Base-by-base conservation (phyloP, 495 filamentous ascomycete species). In the Aspergillus diversus region DNA sequence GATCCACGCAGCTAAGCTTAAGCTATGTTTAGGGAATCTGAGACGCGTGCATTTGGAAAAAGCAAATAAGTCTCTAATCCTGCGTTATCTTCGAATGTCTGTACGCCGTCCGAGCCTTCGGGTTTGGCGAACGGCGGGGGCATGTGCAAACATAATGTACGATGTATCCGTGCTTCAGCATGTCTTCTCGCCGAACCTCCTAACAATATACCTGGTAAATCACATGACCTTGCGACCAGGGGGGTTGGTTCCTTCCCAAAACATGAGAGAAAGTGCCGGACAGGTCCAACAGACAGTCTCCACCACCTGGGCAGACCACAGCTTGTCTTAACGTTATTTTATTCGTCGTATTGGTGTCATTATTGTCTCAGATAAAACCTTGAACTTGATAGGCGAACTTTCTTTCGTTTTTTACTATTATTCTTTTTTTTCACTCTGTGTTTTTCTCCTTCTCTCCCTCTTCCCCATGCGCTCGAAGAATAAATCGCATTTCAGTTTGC, bases 1-100 rank as follows among this genome's bases (percentile, higher is more conserved):
- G 59, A 62, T 61, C 65, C 69, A 65, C 64, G 63, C 65, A 65
- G 58, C 66, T 69, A 71, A 71, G 64, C 62, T 69, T 71, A 71
- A 71, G 66, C 66, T 71, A 65, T 69, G 65, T 69, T 72, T 69
- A 63, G 62, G 63, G 59, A 66, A 35, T 46, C 37, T 21, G 61
- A 60, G 61, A 60, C 46, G 51, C 57, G 62, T 65, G 59, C 50
- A 66, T 57, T 50, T 15, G 35, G 46, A 70, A 72, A 72, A 72
- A 72, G 68, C 66, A 72, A 72, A 70, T 42, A 72, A 34, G 15
- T 17, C 58, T 49, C 34, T 42, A 56, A 39, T 37, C 49, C 35
- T 62, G 48, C 60, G 52, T 63, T 43, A 60, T 54, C 63, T 60
- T 65, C 51, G 57, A 50, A 34, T 55, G 54, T 37, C 60, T 63